These are phyloP conservation scores for Boletus subparvulus DNA, from an alignment of 768 basidiomycete genomes.

Conservation along the genomic window DNA sequence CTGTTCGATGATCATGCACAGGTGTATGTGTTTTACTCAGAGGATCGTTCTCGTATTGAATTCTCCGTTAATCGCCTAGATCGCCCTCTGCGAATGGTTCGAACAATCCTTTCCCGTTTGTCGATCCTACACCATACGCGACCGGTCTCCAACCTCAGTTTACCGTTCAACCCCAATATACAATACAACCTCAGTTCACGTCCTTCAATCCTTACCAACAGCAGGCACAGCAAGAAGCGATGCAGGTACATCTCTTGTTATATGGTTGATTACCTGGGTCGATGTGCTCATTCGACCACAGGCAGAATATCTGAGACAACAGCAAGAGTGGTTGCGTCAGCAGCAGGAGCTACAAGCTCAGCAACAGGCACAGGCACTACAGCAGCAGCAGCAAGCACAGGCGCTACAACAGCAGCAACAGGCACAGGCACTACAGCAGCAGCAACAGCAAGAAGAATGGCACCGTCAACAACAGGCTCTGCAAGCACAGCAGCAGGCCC, in stretches of 20 bases:
- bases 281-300: slow-evolving; percentile 20
- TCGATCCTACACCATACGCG: slow-evolving; percentile 61
- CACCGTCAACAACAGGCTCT: slow-evolving; percentile 60
- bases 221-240: slow-evolving; percentile 87
- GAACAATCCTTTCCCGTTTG: slow-evolving; percentile 58
- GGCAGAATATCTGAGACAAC: slow-evolving; percentile 46
- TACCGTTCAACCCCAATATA: slow-evolving; percentile 74
- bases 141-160: slow-evolving; percentile 68
- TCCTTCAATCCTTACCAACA: slow-evolving; percentile 94
- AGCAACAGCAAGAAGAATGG: slow-evolving; percentile 55
- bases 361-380: slow-evolving; percentile 40
- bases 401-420: slow-evolving; percentile 34
- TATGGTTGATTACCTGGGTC: neutral
- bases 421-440: slow-evolving; percentile 30
- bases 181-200: slow-evolving; percentile 81
- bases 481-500: slow-evolving; percentile 45
- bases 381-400: slow-evolving; percentile 22
- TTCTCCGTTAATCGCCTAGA: slow-evolving; percentile 19
- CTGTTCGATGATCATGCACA: slow-evolving; percentile 88
- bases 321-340: slow-evolving; percentile 73
- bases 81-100: slow-evolving; percentile 31
- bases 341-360: slow-evolving; percentile 51
- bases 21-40: slow-evolving; percentile 48
- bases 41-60: slow-evolving; percentile 4
- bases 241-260: slow-evolving; percentile 44